These are phyloP conservation scores for Mucor mucedo DNA, from an alignment of 371 early-diverging fungal species.

Conservation along the genomic window DNA sequence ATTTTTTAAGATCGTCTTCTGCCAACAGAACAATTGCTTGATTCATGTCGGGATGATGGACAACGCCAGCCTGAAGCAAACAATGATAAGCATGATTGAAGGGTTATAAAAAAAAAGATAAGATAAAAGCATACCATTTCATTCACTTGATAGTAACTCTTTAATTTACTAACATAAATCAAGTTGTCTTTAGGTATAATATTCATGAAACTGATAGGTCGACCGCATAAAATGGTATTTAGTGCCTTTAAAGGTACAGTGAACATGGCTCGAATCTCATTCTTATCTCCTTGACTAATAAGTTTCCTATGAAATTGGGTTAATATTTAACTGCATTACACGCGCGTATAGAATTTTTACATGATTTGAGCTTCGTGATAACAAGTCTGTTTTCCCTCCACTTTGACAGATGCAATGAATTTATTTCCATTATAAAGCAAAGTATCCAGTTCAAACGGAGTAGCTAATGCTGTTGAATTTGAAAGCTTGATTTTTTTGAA, in stretches of 20 bases:
- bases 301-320: background rate
- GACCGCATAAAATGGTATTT: background rate
- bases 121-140: conserved; percentile 11
- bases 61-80: conserved; percentile 10
- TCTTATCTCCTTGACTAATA: background rate
- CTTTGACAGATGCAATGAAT: background rate
- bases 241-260: background rate
- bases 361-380: conserved; percentile 8
- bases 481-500: background rate
- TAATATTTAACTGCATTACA: too few relatives aligned
- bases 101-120: too few relatives aligned
- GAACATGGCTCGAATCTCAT: conserved; percentile 3
- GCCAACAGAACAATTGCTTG: conserved; percentile 18
- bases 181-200: background rate
- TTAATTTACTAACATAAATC: conserved; percentile 23
- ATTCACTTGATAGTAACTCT: conserved; percentile 22
- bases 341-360: conserved; percentile 1
- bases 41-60: conserved; percentile 5
- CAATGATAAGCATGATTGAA: too few relatives aligned
- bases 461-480: conserved; percentile 4
- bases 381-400: conserved; percentile 7
- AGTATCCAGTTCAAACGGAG: background rate
- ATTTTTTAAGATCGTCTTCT: conserved; percentile 13
- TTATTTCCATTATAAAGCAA: conserved; percentile 3
- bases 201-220: conserved; percentile 4